phyloP scores from a whole-genome alignment of 2,329 filamentous ascomycete genomes.

The Pezicula radicicola region DNA sequence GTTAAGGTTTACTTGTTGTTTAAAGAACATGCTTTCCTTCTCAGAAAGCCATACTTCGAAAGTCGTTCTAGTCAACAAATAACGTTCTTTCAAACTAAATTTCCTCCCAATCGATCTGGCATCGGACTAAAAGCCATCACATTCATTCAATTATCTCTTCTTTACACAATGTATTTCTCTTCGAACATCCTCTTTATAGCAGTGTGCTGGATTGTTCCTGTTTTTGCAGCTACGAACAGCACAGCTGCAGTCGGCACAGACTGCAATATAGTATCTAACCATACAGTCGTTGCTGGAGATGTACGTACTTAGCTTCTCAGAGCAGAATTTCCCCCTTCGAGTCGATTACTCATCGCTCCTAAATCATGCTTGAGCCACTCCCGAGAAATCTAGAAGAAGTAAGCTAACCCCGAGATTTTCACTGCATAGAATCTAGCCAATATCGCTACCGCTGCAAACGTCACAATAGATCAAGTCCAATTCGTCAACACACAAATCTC shows the following conservation, averaged over 20 bases:
- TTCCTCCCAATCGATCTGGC: no score
- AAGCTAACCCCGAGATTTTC: no score
- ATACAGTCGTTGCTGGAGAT: conserved; percentile 10
- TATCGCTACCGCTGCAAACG: conserved; percentile 4
- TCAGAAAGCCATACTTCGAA: no score
- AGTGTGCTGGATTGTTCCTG: not conserved
- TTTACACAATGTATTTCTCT: not conserved
- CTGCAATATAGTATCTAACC: conserved; percentile 9
- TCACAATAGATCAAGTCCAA: conserved; percentile 10
- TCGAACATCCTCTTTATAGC: not conserved
- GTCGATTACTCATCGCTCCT: no score
- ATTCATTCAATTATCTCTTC: not conserved
- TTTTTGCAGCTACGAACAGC: not conserved
- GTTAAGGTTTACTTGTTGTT: no score
- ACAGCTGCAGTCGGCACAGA: conserved; percentile 3
- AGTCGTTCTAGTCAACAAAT: no score
- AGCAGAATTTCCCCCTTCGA: no score
- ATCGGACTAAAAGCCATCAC: no score
- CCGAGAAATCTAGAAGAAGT: no score
- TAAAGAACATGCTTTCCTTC: no score
- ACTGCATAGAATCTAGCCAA: not conserved
- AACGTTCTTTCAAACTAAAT: no score
- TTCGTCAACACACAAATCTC: conserved; percentile 14
- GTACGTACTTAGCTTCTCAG: not conserved
- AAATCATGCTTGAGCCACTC: no score